Evolutionary conservation across 495 filamentous ascomycete species (phyloP), one percentile per base, ranked within the genome.

Genomic region (Hapsidospora chrysogenum): DNA sequence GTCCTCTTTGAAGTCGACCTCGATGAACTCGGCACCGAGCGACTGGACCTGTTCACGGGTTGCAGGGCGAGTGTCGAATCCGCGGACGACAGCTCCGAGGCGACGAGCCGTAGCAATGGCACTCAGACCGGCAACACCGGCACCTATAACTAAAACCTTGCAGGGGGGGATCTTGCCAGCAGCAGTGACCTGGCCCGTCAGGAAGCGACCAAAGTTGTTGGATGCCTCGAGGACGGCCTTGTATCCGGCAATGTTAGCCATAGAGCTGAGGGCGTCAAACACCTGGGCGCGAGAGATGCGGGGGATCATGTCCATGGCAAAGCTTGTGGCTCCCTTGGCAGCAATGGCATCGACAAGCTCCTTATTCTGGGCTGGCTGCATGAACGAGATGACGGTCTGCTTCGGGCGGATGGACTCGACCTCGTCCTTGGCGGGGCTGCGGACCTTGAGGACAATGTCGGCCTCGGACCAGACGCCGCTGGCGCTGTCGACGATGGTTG

Each of bases 221-320:
- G 79, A 82, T 2, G 81, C 81, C 48, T 85, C 80, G 33, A 87
- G 53, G 1, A 87, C 77, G 13, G 79, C 81, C 51, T 84, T 87
- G 54, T 87, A 87, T 3, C 81, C 81, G 14, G 81, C 79, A 52
- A 85, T 87, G 41, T 87, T 87, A 37, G 81, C 79, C 81, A 85
- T 85, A 8, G 77, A 83, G 49, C 76, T 80, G 42, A 84, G 57
- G 9, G 80, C 81, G 54, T 87, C 81, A 46, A 85, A 87, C 6
- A 72, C 68, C 44, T 84, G 79, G 1, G 79, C 78, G n/a, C 80
- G 65, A 0, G 81, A 85, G 42, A 87, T 85, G 20, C 81, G 70
- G 0, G 80, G 81, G 35, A 87, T 75, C 65, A 80, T 72, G 47
- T 87, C 81, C 79, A 87, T 87, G 20, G 81, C 81, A 46, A 87